Evolutionary conservation across 345 rosid genomes (phyloP).

Genomic region (Hirschfeldia incana): DNA sequence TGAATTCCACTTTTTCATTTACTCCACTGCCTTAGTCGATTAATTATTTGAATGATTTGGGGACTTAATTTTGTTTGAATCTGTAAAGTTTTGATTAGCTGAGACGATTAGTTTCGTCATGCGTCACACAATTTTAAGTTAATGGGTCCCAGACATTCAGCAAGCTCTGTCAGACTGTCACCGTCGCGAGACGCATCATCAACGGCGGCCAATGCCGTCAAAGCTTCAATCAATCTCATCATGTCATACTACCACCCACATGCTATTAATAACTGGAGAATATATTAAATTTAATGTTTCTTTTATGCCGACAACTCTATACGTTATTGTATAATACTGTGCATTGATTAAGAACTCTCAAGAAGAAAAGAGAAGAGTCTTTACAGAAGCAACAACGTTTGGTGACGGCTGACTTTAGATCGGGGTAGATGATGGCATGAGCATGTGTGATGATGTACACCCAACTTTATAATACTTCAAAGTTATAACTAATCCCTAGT

Average conservation of each 20-base stretch:
- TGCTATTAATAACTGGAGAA: not conserved
- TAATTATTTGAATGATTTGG: too few species aligned
- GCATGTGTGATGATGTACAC: not conserved
- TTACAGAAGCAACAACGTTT: not conserved
- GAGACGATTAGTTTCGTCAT: not conserved
- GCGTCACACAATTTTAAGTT: not conserved
- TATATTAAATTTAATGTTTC: not conserved
- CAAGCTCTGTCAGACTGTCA: slow-evolving; percentile 17
- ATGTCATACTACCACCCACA: slow-evolving; percentile 17
- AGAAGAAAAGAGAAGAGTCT: not conserved
- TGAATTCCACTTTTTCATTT: too few species aligned
- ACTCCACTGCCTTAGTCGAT: too few species aligned
- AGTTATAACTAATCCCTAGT: not conserved
- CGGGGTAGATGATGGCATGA: slow-evolving; percentile 18
- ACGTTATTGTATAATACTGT: not conserved
- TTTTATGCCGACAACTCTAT: not conserved
- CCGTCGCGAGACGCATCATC: slow-evolving; percentile 21
- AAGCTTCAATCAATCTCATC: slow-evolving; percentile 19
- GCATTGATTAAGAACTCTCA: not conserved
- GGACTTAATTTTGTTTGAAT: not conserved
- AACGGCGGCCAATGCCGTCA: slow-evolving; percentile 33
- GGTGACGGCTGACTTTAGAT: not conserved
- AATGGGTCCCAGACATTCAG: not conserved
- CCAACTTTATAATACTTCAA: not conserved
- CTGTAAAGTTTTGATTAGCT: not conserved